These are phyloP conservation scores for Golubevia sp. DNA, from an alignment of 1,284 basidiomycete species.

Conservation along the genomic window DNA sequence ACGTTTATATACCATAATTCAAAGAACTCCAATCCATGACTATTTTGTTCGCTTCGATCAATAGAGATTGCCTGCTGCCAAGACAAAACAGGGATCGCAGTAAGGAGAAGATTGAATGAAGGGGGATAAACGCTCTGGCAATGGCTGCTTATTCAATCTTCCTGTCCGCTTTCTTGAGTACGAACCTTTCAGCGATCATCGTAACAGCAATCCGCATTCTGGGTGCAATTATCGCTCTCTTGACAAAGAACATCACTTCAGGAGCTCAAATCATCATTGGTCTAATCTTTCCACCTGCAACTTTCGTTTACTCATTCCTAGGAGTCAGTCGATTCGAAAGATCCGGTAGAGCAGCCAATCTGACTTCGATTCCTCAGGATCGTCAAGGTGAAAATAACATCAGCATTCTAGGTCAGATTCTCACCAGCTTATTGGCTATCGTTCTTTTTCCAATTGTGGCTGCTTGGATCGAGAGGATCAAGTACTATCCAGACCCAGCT, in stretches of 20 bases:
- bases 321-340: conserved; percentile 73
- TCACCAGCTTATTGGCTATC: conserved; percentile 65
- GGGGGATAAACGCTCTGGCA: conserved; percentile 63
- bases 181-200: conserved; percentile 73
- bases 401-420: conserved; percentile 66
- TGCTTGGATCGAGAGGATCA: conserved; percentile 67
- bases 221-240: conserved; percentile 72
- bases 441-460: conserved; percentile 75
- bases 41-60: no score
- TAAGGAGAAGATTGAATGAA: no score
- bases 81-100: no score
- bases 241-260: conserved; percentile 65
- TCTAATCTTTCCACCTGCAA: conserved; percentile 75
- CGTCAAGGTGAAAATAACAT: conserved; percentile 62
- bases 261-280: conserved; percentile 70
- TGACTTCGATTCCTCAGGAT: conserved; percentile 69
- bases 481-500: conserved; percentile 70
- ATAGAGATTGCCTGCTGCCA: no score
- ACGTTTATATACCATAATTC: no score
- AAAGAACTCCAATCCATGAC: no score
- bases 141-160: conserved; percentile 75
- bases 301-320: conserved; percentile 74
- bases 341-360: conserved; percentile 66
- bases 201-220: conserved; percentile 72
- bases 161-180: conserved; percentile 71